Evolutionary conservation across 495 filamentous ascomycete genomes (phyloP).

Genomic region (Hypoxylon lenormandii): DNA sequence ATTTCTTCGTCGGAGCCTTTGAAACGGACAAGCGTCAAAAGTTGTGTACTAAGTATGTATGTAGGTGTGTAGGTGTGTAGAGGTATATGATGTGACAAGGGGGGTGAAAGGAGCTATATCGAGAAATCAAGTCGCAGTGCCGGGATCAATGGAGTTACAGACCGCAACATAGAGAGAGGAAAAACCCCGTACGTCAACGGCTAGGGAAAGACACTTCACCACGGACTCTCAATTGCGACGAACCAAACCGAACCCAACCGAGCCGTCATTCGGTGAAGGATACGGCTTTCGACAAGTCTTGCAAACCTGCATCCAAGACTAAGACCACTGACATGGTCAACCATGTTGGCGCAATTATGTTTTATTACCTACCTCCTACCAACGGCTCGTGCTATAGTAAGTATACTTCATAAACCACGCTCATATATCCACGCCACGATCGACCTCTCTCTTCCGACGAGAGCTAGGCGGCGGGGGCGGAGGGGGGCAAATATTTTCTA

Average conservation of each 20-base stretch:
- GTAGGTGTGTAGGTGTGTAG: neutral
- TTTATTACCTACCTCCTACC: constrained; percentile 7
- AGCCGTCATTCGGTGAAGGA: constrained; percentile 30
- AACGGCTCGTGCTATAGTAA: neutral
- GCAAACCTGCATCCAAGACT: constrained; percentile 11
- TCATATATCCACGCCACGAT: too few relatives aligned
- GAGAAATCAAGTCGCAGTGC: constrained; percentile 19
- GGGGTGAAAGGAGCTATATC: neutral
- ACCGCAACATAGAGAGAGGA: neutral
- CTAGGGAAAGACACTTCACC: constrained; percentile 19
- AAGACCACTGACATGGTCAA: constrained; percentile 14
- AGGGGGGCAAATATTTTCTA: constrained; percentile 32
- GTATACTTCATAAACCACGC: constrained; percentile 4
- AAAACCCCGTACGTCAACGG: constrained; percentile 14
- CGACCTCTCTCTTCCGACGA: neutral
- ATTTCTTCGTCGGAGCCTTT: constrained; percentile 23
- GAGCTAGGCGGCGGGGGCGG: constrained; percentile 8
- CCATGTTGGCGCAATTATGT: constrained; percentile 13
- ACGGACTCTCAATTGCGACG: constrained; percentile 20
- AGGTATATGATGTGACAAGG: constrained; percentile 1
- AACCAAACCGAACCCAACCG: constrained; percentile 5
- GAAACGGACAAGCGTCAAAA: constrained; percentile 26
- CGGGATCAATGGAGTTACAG: neutral
- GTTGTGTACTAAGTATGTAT: too few relatives aligned
- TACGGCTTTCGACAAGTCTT: constrained; percentile 11